Evolutionary conservation across 2,329 filamentous ascomycete genomes (phyloP).

Genomic region (Ophiostoma perfectum): DNA sequence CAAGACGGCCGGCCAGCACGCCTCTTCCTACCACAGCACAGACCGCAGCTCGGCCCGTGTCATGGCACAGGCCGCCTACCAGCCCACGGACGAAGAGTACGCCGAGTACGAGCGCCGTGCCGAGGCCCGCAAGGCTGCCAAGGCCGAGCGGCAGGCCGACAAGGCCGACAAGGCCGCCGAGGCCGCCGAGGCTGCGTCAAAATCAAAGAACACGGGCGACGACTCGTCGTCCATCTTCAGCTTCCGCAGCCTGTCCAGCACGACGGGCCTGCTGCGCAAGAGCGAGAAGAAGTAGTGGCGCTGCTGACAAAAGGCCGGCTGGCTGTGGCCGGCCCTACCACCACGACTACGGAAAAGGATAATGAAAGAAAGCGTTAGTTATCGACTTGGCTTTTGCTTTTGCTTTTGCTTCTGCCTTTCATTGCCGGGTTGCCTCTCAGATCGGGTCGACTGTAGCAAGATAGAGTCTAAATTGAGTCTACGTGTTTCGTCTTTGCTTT

Average conservation of each 20-base stretch:
- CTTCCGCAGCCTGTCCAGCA: constrained; percentile 26
- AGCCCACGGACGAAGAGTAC: constrained; percentile 15
- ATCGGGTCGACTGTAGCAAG: too few relatives aligned
- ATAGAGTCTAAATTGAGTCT: too few relatives aligned
- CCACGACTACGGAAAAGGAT: too few relatives aligned
- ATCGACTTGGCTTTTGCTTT: too few relatives aligned
- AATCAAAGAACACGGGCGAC: constrained; percentile 11
- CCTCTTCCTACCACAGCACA: constrained; percentile 13
- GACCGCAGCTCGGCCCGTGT: constrained; percentile 17
- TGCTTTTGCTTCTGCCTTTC: too few relatives aligned
- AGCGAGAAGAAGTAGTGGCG: not conserved
- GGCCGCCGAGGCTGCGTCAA: constrained; percentile 11
- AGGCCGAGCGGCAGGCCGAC: constrained; percentile 11
- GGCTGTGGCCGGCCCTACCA: too few relatives aligned
- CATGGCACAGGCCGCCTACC: constrained; percentile 20
- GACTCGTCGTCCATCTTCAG: constrained; percentile 13
- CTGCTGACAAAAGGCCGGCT: too few relatives aligned
- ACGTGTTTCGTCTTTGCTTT: too few relatives aligned
- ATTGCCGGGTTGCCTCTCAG: too few relatives aligned
- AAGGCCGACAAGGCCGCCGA: constrained; percentile 13
- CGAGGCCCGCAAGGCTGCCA: constrained; percentile 16
- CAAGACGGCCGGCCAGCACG: not conserved
- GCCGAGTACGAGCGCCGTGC: constrained; percentile 17
- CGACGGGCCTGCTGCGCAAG: constrained; percentile 23
- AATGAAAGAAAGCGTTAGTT: too few relatives aligned